A percentile compares a stretch with the other conserved stretches of the same genome.
phyloP scores from a whole-genome alignment of 371 early-diverging fungal species.

The Haplosporangium sp. region DNA sequence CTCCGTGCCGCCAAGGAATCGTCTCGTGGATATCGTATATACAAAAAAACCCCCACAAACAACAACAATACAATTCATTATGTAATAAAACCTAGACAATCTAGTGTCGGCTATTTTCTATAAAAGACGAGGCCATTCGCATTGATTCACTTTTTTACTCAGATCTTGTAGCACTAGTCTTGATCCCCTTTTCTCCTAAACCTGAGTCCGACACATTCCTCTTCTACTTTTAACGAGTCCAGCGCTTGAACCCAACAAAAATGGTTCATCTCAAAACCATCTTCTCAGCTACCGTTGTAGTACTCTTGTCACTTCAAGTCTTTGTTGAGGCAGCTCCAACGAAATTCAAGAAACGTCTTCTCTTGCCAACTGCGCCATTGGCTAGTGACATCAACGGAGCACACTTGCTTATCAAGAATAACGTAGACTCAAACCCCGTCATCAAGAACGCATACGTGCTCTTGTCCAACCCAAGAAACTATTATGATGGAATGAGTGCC shows the following conservation, averaged over 20 bases:
- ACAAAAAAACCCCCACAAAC: neutral
- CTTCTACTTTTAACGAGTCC: neutral
- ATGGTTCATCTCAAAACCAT: conserved; percentile 34
- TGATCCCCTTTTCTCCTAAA: too few relatives aligned
- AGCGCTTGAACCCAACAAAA: neutral
- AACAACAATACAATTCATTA: neutral
- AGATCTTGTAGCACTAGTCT: neutral
- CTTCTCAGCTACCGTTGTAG: conserved; percentile 16
- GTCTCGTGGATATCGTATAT: neutral
- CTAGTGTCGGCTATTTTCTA: neutral
- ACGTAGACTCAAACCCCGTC: conserved; percentile 26
- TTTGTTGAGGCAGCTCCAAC: conserved; percentile 24
- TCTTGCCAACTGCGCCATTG: conserved; percentile 28
- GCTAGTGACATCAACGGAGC: conserved; percentile 42
- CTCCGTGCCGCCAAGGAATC: neutral
- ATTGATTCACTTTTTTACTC: neutral
- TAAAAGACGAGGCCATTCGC: neutral
- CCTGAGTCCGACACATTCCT: neutral
- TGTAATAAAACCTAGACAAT: neutral
- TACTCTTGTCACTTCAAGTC: conserved; percentile 19
- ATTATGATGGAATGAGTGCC: conserved; percentile 35
- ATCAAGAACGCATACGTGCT: conserved; percentile 45
- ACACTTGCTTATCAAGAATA: conserved; percentile 38
- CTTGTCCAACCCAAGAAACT: conserved; percentile 30
- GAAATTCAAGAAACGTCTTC: conserved; percentile 27